Evolutionary conservation across 192 early-diverging fungal genomes (phyloP).

Genomic region (Chytriomyces hyalinus): DNA sequence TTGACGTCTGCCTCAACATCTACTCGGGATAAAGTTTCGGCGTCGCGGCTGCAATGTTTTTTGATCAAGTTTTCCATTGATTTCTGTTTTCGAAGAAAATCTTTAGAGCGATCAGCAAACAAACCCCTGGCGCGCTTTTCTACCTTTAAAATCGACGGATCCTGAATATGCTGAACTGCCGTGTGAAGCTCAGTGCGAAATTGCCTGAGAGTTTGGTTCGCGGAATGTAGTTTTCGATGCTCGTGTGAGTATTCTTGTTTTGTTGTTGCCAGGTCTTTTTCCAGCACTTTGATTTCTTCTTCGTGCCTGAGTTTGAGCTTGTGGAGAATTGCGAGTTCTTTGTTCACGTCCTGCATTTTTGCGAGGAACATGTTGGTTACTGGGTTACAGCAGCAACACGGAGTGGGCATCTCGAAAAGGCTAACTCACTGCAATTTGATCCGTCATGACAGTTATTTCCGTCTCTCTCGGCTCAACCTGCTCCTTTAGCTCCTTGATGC

Average conservation of each 20-base stretch:
- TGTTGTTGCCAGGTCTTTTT: slow-evolving; percentile 25
- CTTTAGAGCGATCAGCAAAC: not conserved
- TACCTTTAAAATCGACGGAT: slow-evolving; percentile 46
- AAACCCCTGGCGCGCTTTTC: not conserved
- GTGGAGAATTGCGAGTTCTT: slow-evolving; percentile 46
- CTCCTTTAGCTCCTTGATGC: slow-evolving; percentile 64
- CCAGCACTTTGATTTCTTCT: slow-evolving; percentile 38
- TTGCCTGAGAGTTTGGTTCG: slow-evolving; percentile 35
- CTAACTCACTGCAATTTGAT: slow-evolving; percentile 44
- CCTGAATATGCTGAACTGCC: slow-evolving; percentile 53
- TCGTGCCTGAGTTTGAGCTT: slow-evolving; percentile 39
- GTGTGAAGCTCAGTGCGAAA: slow-evolving; percentile 50
- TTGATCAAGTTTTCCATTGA: slow-evolving; percentile 37
- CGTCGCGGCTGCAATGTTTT: slow-evolving; percentile 34
- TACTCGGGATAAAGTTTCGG: slow-evolving; percentile 2
- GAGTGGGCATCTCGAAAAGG: not conserved
- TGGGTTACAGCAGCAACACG: not conserved
- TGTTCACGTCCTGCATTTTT: slow-evolving; percentile 49
- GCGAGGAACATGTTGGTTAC: not conserved
- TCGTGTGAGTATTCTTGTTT: slow-evolving; percentile 36
- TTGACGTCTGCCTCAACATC: slow-evolving; percentile 49
- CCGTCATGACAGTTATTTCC: slow-evolving; percentile 58
- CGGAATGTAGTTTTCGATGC: slow-evolving; percentile 44
- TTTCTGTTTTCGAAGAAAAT: slow-evolving; percentile 21
- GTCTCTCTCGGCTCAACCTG: slow-evolving; percentile 64